These are phyloP conservation scores for Luvunga scandens DNA, from an alignment of 345 rosid genomes.

Conservation along the genomic window DNA sequence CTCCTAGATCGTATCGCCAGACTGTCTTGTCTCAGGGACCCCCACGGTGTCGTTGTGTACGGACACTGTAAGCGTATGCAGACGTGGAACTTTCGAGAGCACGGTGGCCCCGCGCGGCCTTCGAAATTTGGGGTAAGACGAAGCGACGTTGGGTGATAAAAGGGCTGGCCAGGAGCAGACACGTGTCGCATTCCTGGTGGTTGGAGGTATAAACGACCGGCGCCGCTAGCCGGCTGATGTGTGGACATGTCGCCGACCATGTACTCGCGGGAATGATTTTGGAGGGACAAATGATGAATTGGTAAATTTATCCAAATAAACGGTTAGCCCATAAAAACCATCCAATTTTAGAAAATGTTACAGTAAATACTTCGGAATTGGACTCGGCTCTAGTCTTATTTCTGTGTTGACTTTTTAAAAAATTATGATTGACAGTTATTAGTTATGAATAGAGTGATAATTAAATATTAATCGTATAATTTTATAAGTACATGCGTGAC, in stretches of 20 bases:
- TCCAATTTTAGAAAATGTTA: background rate
- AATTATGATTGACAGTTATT: too few species aligned
- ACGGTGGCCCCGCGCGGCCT: background rate
- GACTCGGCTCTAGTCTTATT: too few species aligned
- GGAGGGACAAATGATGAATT: background rate
- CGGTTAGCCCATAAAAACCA: too few species aligned
- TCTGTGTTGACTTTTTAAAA: too few species aligned
- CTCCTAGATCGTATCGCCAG: constrained; percentile 11
- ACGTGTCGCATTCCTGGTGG: constrained; percentile 27
- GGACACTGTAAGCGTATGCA: background rate
- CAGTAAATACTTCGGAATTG: too few species aligned
- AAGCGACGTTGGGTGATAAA: background rate
- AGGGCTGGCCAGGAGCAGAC: background rate
- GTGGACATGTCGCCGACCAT: constrained; percentile 10
- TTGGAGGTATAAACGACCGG: background rate
- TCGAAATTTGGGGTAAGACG: background rate
- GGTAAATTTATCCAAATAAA: too few species aligned
- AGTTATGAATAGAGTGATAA: too few species aligned
- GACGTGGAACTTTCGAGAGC: constrained; percentile 27
- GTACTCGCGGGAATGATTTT: background rate
- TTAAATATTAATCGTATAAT: too few species aligned
- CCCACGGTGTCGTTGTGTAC: background rate
- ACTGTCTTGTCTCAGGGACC: background rate
- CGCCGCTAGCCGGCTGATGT: constrained; percentile 5
- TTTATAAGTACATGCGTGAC: background rate